phyloP scores from a whole-genome alignment of 805 yeast genomes.

The Zygoascus bituminiphila region DNA sequence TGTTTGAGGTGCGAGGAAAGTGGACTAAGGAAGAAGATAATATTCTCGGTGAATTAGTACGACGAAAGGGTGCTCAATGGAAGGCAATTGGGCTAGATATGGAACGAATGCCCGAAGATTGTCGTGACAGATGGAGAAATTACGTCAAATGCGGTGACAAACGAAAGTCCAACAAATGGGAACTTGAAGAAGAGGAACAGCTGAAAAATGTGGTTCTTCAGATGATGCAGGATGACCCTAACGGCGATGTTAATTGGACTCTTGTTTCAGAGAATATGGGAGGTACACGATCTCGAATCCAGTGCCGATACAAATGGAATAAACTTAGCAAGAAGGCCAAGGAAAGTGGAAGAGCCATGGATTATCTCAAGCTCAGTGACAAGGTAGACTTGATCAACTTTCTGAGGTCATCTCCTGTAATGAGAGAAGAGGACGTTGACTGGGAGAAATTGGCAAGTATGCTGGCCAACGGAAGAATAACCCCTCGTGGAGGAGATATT shows the following conservation, averaged over 20 bases:
- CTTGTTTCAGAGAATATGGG: slow-evolving; percentile 82
- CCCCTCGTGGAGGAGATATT: slow-evolving; percentile 44
- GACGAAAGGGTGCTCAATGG: slow-evolving; percentile 78
- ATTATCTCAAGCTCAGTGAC: slow-evolving; percentile 39
- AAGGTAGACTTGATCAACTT: slow-evolving; percentile 42
- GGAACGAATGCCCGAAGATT: slow-evolving; percentile 96
- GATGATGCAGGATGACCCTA: slow-evolving; percentile 35
- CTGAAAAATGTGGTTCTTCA: slow-evolving; percentile 48
- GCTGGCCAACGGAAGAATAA: neutral
- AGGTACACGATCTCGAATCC: slow-evolving; percentile 82
- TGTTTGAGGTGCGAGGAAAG: slow-evolving; percentile 78
- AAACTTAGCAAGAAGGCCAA: slow-evolving; percentile 46
- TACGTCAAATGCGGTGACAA: slow-evolving; percentile 84
- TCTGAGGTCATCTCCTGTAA: slow-evolving; percentile 37
- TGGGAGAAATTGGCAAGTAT: slow-evolving; percentile 46
- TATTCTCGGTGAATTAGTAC: slow-evolving; percentile 51
- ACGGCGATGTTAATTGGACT: slow-evolving; percentile 71
- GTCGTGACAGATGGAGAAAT: slow-evolving; percentile 94
- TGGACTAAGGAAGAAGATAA: slow-evolving; percentile 84
- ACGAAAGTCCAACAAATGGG: slow-evolving; percentile 76
- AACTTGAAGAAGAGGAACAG: slow-evolving; percentile 56
- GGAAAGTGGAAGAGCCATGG: slow-evolving; percentile 34
- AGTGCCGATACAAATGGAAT: slow-evolving; percentile 93
- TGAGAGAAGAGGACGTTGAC: slow-evolving; percentile 38
- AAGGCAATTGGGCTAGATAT: slow-evolving; percentile 67